These are phyloP conservation scores for Kodamaea anthophila DNA, from an alignment of 1,139 yeast genomes.

Conservation along the genomic window DNA sequence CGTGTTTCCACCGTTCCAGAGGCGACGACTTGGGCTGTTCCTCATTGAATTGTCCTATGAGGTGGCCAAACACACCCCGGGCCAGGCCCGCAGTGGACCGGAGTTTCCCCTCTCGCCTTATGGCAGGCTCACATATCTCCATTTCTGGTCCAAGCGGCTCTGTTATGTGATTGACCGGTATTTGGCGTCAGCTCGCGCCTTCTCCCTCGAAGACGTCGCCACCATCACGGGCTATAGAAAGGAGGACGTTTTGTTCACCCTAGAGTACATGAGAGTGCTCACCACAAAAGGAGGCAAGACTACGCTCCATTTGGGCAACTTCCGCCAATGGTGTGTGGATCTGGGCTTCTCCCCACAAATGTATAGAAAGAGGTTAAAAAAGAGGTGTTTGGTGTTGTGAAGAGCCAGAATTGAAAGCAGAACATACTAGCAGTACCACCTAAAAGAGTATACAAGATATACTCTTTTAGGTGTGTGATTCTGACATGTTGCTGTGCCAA, in stretches of 20 bases:
- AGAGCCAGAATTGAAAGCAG: too few relatives aligned
- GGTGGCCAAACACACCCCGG: slow-evolving; percentile 48
- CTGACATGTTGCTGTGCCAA: too few relatives aligned
- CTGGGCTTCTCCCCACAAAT: slow-evolving; percentile 20
- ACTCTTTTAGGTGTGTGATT: too few relatives aligned
- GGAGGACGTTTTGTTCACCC: slow-evolving; percentile 60
- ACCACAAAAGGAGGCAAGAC: slow-evolving; percentile 12
- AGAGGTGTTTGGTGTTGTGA: slow-evolving; percentile 22
- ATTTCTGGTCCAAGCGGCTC: slow-evolving; percentile 64
- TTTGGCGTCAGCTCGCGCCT: slow-evolving; percentile 11
- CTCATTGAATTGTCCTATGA: slow-evolving; percentile 80
- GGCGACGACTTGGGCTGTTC: slow-evolving; percentile 68
- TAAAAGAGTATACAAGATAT: too few relatives aligned
- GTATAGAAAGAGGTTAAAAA: slow-evolving; percentile 22
- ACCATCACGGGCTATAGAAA: slow-evolving; percentile 60
- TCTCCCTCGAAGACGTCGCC: slow-evolving; percentile 51
- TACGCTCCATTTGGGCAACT: slow-evolving; percentile 17
- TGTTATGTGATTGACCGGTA: slow-evolving; percentile 15
- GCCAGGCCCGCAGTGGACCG: slow-evolving; percentile 67
- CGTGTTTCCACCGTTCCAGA: slow-evolving; percentile 87
- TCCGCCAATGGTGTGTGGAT: slow-evolving; percentile 25
- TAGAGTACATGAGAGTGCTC: slow-evolving; percentile 56
- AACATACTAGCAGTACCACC: too few relatives aligned
- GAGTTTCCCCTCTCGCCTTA: slow-evolving; percentile 84
- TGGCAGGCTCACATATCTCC: slow-evolving; percentile 66